These are phyloP conservation scores for Termitomyces sp. DNA, from an alignment of 768 basidiomycete species.

Conservation along the genomic window DNA sequence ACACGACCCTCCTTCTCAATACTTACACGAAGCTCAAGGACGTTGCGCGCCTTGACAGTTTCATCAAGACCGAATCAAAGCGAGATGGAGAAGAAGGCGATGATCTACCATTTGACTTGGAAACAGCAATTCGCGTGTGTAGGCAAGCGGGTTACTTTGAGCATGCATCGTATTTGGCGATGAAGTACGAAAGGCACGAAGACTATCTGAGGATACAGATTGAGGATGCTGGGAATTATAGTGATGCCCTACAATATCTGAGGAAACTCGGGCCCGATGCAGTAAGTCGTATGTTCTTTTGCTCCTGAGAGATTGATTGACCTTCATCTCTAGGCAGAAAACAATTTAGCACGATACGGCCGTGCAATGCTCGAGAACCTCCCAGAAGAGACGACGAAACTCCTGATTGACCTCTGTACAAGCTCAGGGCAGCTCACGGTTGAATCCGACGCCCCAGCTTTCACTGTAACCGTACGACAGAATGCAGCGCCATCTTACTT, in stretches of 20 bases:
- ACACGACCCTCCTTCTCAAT: slow-evolving; percentile 94
- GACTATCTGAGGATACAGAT: slow-evolving; percentile 93
- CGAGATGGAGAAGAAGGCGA: slow-evolving; percentile 41
- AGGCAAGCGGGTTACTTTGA: slow-evolving; percentile 95
- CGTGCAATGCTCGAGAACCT: slow-evolving; percentile 77
- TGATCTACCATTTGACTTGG: slow-evolving; percentile 93
- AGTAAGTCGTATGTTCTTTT: slow-evolving; percentile 41
- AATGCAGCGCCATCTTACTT: slow-evolving; percentile 59
- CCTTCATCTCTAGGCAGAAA: slow-evolving; percentile 57
- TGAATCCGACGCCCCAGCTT: slow-evolving; percentile 32
- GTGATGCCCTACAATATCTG: slow-evolving; percentile 78
- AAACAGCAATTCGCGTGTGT: slow-evolving; percentile 95
- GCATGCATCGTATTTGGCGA: slow-evolving; percentile 90
- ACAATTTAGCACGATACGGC: slow-evolving; percentile 83
- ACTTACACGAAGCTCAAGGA: slow-evolving; percentile 98
- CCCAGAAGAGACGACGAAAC: slow-evolving; percentile 84
- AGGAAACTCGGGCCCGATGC: slow-evolving; percentile 72
- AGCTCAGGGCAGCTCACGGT: slow-evolving; percentile 44
- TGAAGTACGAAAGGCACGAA: slow-evolving; percentile 86
- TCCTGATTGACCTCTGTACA: slow-evolving; percentile 91
- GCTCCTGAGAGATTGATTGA: background rate
- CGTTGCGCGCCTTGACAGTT: slow-evolving; percentile 78
- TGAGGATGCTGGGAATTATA: slow-evolving; percentile 82
- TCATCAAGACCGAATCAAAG: slow-evolving; percentile 84
- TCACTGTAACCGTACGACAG: slow-evolving; percentile 20